Conservation (phyloP, 116 monocot species). For the Phalaenopsis hybrid region DNA sequence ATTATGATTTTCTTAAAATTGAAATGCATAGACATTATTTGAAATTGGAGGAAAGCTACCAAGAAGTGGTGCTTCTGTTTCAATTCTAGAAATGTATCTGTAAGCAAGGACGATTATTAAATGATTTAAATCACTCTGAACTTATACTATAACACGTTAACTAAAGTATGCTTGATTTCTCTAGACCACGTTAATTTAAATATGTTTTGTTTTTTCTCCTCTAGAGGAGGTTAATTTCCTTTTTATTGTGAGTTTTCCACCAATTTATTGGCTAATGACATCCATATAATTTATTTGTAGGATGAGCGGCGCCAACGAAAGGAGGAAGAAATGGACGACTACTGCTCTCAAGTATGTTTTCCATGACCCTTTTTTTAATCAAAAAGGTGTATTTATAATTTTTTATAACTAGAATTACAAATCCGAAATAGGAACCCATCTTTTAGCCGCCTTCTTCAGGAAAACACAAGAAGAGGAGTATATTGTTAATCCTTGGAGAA, state of each 20-base stretch:
- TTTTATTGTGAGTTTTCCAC: not conserved
- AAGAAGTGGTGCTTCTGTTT: not conserved
- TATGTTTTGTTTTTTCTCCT: not conserved
- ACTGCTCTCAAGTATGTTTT: slow-evolving; percentile 89
- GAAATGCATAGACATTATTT: not conserved
- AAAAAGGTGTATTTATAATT: not conserved
- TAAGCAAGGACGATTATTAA: not conserved
- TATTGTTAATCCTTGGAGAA: not conserved
- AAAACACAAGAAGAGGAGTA: not conserved
- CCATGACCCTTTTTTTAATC: not conserved
- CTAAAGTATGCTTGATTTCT: not conserved
- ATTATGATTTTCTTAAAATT: not conserved
- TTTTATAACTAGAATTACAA: not conserved
- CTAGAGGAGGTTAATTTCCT: not conserved
- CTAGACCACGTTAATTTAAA: not conserved
- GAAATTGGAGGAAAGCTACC: not conserved
- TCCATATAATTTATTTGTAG: slow-evolving; percentile 29
- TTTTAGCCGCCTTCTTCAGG: not conserved
- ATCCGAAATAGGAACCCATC: not conserved
- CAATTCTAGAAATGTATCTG: not conserved
- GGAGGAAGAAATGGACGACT: slow-evolving; percentile 99
- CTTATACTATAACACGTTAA: not conserved
- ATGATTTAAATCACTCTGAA: not conserved
- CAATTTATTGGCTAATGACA: not conserved
- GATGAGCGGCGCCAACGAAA: slow-evolving; percentile 91